Conservation (phyloP, 495 filamentous ascomycete genomes). For the Penicillium tannophilum region DNA sequence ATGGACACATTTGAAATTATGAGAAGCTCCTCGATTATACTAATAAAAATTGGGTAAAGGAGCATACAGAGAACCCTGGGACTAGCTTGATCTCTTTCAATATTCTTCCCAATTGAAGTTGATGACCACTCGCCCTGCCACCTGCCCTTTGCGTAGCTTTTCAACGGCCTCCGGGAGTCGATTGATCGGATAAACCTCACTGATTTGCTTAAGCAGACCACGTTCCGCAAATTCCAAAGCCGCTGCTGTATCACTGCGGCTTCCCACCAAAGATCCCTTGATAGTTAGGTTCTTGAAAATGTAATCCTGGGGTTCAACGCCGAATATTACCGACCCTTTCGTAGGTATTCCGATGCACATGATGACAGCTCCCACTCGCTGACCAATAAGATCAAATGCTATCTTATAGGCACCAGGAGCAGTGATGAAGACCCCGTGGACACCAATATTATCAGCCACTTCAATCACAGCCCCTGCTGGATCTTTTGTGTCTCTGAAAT, state of each 20-base stretch:
- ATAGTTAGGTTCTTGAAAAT: constrained; percentile 46
- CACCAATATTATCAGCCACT: constrained; percentile 47
- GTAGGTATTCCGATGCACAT: constrained; percentile 50
- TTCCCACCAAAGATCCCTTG: constrained; percentile 51
- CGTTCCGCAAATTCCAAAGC: constrained; percentile 50
- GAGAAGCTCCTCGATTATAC: too few species aligned
- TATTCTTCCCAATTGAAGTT: constrained; percentile 41
- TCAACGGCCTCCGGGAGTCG: constrained; percentile 42
- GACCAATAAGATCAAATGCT: constrained; percentile 33
- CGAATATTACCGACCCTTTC: constrained; percentile 33
- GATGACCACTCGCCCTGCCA: constrained; percentile 52
- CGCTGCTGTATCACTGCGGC: constrained; percentile 45
- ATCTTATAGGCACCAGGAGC: constrained; percentile 50
- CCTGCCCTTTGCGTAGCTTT: constrained; percentile 41
- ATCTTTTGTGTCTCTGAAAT: constrained; percentile 44
- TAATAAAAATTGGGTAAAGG: too few species aligned
- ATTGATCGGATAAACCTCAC: constrained; percentile 43
- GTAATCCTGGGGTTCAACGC: constrained; percentile 44
- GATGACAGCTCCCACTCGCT: constrained; percentile 42
- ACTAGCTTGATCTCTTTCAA: too few species aligned
- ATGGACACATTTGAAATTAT: too few species aligned
- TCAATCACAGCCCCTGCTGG: constrained; percentile 40
- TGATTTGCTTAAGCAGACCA: constrained; percentile 44
- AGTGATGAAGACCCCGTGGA: constrained; percentile 53
- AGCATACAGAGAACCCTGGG: too few species aligned